A percentile compares a stretch with the other conserved stretches of the same genome.
phyloP scores from a whole-genome alignment of 2,329 filamentous ascomycete genomes.

The Verticillium alfalfae region DNA sequence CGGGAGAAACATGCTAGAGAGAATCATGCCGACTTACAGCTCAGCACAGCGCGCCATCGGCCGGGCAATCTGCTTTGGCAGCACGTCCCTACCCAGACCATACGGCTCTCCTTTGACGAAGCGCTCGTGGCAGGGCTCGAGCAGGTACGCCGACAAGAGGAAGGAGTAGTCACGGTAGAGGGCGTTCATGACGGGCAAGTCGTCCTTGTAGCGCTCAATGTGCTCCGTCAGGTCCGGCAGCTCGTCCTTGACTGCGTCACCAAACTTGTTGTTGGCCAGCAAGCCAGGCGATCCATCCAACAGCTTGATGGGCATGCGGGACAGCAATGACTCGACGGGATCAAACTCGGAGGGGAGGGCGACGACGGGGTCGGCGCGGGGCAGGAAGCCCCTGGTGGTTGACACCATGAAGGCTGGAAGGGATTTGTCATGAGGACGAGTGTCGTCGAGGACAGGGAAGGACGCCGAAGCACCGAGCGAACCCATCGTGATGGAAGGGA shows the following conservation, averaged over 20 bases:
- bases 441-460: slow-evolving; percentile 60
- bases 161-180: slow-evolving; percentile 91
- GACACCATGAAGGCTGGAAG: slow-evolving; percentile 76
- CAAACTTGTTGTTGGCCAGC: slow-evolving; percentile 68
- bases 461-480: slow-evolving; percentile 24
- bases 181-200: slow-evolving; percentile 77
- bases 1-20: background rate
- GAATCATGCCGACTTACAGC: slow-evolving; percentile 54
- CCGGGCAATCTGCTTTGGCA: slow-evolving; percentile 71
- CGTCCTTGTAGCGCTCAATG: slow-evolving; percentile 66
- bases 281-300: slow-evolving; percentile 69
- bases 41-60: slow-evolving; percentile 81
- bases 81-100: slow-evolving; percentile 66
- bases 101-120: slow-evolving; percentile 68
- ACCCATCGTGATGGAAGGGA: slow-evolving; percentile 28
- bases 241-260: slow-evolving; percentile 65
- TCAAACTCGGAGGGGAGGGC: slow-evolving; percentile 69
- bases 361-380: slow-evolving; percentile 56
- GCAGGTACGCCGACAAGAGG: slow-evolving; percentile 79
- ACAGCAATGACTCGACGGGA: slow-evolving; percentile 64
- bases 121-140: slow-evolving; percentile 83
- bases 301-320: slow-evolving; percentile 75
- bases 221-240: slow-evolving; percentile 71
- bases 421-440: slow-evolving; percentile 54
- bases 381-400: slow-evolving; percentile 68